phyloP scores from a whole-genome alignment of 192 early-diverging fungal species.

The Geranomyces variabilis region DNA sequence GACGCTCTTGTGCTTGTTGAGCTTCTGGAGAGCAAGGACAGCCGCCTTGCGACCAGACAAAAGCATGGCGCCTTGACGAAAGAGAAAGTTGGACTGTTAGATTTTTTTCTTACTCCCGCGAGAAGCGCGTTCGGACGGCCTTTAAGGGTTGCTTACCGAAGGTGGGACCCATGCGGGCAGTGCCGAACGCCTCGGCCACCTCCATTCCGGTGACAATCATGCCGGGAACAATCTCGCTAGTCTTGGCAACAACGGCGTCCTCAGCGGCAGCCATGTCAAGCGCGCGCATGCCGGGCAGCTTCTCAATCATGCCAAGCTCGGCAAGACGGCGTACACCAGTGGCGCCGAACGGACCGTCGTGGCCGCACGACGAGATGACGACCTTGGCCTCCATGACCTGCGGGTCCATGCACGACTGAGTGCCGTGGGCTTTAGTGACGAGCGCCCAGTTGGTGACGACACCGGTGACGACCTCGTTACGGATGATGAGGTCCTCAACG shows the following conservation, averaged over 20 bases:
- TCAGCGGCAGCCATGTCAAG: slow-evolving; percentile 75
- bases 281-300: slow-evolving; percentile 63
- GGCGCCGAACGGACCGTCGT: slow-evolving; percentile 72
- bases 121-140: not conserved
- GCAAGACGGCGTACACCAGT: slow-evolving; percentile 66
- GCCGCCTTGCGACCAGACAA: slow-evolving; percentile 71
- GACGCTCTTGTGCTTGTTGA: slow-evolving; percentile 31
- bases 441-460: slow-evolving; percentile 79
- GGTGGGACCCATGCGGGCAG: slow-evolving; percentile 69
- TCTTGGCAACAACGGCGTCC: slow-evolving; percentile 65
- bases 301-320: slow-evolving; percentile 51
- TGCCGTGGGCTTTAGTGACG: slow-evolving; percentile 56
- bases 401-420: slow-evolving; percentile 75
- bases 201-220: slow-evolving; percentile 77
- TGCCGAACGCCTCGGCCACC: slow-evolving; percentile 69
- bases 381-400: slow-evolving; percentile 68
- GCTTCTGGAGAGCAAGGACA: slow-evolving; percentile 53
- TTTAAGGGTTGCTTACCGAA: slow-evolving; percentile 27
- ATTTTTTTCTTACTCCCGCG: slow-evolving; percentile 9
- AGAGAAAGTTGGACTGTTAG: too few relatives aligned
- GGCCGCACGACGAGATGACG: slow-evolving; percentile 67
- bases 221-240: slow-evolving; percentile 69
- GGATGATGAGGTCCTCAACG: slow-evolving; percentile 72
- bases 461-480: slow-evolving; percentile 53
- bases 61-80: slow-evolving; percentile 63